These are phyloP conservation scores for Salix udensis DNA, from an alignment of 345 rosid species.

Conservation along the genomic window DNA sequence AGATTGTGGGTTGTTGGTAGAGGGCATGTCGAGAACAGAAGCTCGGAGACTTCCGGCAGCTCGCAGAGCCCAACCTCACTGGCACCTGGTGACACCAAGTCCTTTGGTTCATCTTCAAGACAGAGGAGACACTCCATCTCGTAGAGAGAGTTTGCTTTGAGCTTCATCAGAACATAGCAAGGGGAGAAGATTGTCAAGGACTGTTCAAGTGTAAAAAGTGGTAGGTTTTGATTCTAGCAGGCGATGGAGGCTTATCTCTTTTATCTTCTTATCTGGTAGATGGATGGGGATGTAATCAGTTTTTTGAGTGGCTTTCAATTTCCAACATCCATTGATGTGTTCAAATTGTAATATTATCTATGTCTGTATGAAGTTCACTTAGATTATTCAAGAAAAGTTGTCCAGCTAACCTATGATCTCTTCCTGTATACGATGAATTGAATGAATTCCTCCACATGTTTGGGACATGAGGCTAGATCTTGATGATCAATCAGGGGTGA, in stretches of 20 bases:
- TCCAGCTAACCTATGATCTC: not conserved
- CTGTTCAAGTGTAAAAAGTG: slow-evolving; percentile 22
- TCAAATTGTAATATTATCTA: not conserved
- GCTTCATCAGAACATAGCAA: not conserved
- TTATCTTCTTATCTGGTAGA: not conserved
- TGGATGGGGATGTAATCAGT: not conserved
- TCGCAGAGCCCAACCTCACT: slow-evolving; percentile 74
- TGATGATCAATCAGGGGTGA: no score
- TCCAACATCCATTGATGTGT: not conserved
- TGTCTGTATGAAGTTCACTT: not conserved
- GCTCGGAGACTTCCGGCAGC: slow-evolving; percentile 83
- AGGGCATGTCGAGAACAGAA: slow-evolving; percentile 50
- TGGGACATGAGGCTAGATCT: no score
- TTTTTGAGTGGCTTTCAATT: not conserved
- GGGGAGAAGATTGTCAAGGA: not conserved
- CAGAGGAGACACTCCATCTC: slow-evolving; percentile 79
- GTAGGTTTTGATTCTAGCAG: slow-evolving; percentile 16
- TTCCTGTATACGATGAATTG: not conserved
- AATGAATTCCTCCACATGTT: not conserved
- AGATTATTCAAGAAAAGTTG: not conserved
- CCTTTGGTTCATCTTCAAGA: slow-evolving; percentile 62
- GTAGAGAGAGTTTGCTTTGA: slow-evolving; percentile 11
- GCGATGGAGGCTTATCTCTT: not conserved
- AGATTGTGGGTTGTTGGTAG: slow-evolving; percentile 67
- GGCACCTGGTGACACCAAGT: slow-evolving; percentile 61